Percentiles rank a stretch among this genome's conserved stretches.
phyloP scores from a whole-genome alignment of 352 stramenopile species.

The Pythium dissimile region DNA sequence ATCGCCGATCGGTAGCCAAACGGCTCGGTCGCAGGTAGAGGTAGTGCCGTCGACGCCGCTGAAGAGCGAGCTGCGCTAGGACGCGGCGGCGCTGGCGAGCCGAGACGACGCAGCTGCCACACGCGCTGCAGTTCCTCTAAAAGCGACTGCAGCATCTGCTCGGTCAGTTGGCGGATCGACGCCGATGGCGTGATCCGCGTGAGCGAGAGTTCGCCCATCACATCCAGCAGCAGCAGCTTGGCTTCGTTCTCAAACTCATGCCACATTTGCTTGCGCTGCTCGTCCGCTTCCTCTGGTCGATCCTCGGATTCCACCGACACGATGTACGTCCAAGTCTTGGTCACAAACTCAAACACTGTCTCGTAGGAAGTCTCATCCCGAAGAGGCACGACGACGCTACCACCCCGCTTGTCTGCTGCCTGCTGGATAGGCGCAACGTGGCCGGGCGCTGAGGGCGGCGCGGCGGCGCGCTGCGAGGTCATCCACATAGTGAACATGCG shows the following conservation, averaged over 20 bases:
- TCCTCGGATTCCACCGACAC: conserved; percentile 45
- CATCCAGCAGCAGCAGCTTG: conserved; percentile 70
- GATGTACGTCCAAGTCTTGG: conserved; percentile 50
- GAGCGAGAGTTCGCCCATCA: conserved; percentile 59
- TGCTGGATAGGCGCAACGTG: background rate
- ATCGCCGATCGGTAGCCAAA: conserved; percentile 71
- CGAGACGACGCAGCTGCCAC: conserved; percentile 44
- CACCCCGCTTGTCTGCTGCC: background rate
- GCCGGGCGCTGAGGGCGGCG: too few relatives aligned
- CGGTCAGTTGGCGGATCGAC: background rate
- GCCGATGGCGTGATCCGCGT: background rate
- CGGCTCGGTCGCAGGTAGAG: conserved; percentile 28
- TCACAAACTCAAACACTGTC: conserved; percentile 49
- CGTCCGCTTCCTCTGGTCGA: conserved; percentile 50
- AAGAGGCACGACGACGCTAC: background rate
- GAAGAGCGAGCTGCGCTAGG: background rate
- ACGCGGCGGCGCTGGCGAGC: conserved; percentile 16
- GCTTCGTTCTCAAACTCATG: conserved; percentile 69
- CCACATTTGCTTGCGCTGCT: conserved; percentile 69
- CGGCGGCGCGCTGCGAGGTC: conserved; percentile 19
- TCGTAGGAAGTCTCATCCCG: conserved; percentile 4
- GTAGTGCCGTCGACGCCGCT: background rate
- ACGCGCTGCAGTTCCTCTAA: conserved; percentile 57
- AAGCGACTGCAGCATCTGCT: conserved; percentile 25
- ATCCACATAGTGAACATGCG: conserved; percentile 75